Percentiles rank a stretch among this genome's conserved stretches.
Evolutionary conservation across 306 rosid genomes (phyloP).

Genomic region (Malus domestica): DNA sequence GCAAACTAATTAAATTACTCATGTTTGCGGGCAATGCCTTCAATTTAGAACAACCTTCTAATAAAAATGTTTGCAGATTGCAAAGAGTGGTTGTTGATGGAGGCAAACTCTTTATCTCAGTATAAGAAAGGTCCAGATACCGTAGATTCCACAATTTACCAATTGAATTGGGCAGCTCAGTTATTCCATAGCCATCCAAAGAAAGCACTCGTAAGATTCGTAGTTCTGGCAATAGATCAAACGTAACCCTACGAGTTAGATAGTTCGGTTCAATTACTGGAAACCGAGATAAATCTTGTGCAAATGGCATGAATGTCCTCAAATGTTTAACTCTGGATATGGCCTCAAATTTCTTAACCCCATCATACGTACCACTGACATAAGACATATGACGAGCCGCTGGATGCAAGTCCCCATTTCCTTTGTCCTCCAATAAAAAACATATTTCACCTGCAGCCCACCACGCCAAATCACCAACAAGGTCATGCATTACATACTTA

Average conservation of each 20-base stretch:
- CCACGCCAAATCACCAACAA: slow-evolving; percentile 31
- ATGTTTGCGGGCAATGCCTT: not conserved
- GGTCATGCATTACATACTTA: slow-evolving; percentile 31
- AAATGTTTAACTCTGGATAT: not conserved
- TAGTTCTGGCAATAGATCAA: not conserved
- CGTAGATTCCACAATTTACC: slow-evolving; percentile 11
- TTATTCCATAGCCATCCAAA: not conserved
- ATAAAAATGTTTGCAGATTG: slow-evolving; percentile 28
- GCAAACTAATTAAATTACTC: not conserved
- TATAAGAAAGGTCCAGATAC: slow-evolving; percentile 8
- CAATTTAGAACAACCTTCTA: slow-evolving; percentile 7
- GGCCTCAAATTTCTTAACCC: not conserved
- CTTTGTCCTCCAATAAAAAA: not conserved
- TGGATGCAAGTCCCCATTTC: too few relatives aligned
- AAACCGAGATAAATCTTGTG: too few relatives aligned
- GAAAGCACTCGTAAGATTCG: slow-evolving; percentile 19
- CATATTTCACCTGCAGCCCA: slow-evolving; percentile 1
- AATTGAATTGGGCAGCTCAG: not conserved
- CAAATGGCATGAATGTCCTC: not conserved
- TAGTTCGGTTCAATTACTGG: not conserved
- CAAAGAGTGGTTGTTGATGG: slow-evolving; percentile 8
- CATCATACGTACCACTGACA: rapidly evolving
- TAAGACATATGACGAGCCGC: slow-evolving; percentile 19
- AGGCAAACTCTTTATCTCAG: not conserved
- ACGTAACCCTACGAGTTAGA: not conserved